phyloP scores from a whole-genome alignment of 768 basidiomycete species.

The Russula sp. region DNA sequence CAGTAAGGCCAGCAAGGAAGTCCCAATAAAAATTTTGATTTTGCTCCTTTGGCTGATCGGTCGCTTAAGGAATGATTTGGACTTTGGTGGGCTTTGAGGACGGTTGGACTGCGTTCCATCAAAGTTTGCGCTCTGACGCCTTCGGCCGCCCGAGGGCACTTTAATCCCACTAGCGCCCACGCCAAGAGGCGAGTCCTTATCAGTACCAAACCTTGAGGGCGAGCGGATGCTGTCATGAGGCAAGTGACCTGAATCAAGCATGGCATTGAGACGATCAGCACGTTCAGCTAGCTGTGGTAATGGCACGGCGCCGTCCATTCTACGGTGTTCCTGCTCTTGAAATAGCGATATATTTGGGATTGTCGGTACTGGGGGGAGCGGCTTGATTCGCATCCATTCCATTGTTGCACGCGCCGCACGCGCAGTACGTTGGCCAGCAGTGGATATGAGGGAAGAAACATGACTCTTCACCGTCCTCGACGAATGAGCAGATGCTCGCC shows the following conservation, averaged over 20 bases:
- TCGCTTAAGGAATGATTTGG: constrained; percentile 1
- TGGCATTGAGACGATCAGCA: constrained; percentile 39
- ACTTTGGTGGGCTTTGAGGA: constrained; percentile 1
- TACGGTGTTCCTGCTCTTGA: constrained; percentile 36
- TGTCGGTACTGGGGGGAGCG: constrained; percentile 52
- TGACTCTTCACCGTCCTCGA: constrained; percentile 33
- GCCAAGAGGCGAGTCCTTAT: not conserved
- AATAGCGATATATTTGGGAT: constrained; percentile 41
- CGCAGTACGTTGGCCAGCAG: constrained; percentile 15
- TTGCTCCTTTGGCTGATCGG: constrained; percentile 13
- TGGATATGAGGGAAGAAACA: constrained; percentile 45
- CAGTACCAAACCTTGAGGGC: not conserved
- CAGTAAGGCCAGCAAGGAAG: constrained; percentile 26
- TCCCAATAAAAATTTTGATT: constrained; percentile 15
- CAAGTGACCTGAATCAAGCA: constrained; percentile 47
- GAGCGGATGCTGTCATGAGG: constrained; percentile 41
- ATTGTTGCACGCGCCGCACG: constrained; percentile 8
- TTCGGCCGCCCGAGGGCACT: constrained; percentile 4
- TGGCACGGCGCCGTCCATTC: constrained; percentile 40
- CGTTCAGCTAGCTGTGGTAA: constrained; percentile 48
- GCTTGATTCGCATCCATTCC: constrained; percentile 41
- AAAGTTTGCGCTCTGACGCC: not conserved
- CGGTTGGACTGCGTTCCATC: not conserved
- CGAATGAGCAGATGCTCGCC: constrained; percentile 39
- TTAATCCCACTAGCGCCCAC: constrained; percentile 6